These are phyloP conservation scores for Cryptosporidium ryanae DNA, from an alignment of 169 alveolate species.

Conservation along the genomic window DNA sequence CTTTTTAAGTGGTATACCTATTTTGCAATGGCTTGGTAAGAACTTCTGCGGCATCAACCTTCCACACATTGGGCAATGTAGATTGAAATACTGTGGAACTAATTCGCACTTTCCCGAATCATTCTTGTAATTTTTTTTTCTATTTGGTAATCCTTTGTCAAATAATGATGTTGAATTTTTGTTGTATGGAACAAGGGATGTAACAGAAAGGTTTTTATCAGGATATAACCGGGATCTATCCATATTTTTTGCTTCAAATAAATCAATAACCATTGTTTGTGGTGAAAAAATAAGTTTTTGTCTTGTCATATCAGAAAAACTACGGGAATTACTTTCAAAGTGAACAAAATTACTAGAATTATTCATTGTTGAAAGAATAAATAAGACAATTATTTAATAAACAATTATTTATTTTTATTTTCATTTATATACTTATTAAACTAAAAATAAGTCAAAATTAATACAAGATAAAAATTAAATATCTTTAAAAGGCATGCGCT, in stretches of 20 bases:
- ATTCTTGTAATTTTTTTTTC: background rate
- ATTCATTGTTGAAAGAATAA: too few species aligned
- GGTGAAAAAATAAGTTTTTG: conserved; percentile 23
- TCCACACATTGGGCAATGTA: conserved; percentile 74
- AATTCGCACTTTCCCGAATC: conserved; percentile 6
- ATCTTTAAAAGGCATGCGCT: too few species aligned
- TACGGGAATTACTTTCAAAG: too few species aligned
- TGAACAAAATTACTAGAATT: too few species aligned
- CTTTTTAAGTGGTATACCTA: background rate
- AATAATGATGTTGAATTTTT: background rate
- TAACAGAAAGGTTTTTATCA: background rate
- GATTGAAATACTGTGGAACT: conserved; percentile 39
- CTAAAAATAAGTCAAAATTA: too few species aligned
- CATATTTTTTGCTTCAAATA: conserved; percentile 5
- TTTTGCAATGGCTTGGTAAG: background rate
- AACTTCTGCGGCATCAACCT: conserved; percentile 63
- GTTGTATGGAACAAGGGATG: conserved; percentile 46
- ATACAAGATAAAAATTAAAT: too few species aligned
- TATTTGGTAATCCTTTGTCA: background rate
- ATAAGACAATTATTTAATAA: too few species aligned
- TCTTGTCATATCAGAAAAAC: background rate
- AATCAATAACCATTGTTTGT: conserved; percentile 63
- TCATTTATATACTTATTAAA: too few species aligned
- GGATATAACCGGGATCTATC: background rate
- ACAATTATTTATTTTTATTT: too few species aligned